Base-by-base conservation (phyloP, 306 rosid genomes). In the Ormosia emarginata region DNA sequence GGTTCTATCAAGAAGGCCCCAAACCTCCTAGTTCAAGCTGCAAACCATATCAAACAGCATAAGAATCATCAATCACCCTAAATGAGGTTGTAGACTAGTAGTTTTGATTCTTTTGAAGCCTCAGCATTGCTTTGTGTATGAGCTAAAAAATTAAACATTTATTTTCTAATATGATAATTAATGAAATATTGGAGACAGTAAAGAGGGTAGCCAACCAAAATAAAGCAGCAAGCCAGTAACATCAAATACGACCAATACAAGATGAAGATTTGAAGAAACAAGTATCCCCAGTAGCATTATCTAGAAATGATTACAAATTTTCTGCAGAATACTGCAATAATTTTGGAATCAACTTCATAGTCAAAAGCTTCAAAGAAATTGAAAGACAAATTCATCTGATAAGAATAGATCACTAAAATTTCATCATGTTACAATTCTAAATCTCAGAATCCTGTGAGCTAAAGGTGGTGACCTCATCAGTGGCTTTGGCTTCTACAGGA, bases 401-500 rank as follows among this genome's bases (percentile, higher is more conserved):
- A 11, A 66, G 40, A 71, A 58, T 56, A 55, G 66, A 63, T 64
- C 17, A 75, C 85, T 57, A 50, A 43, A 24, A 78, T 37, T 72
- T 62, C 84, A 76, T 58, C 73, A 76, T 63, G 87, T 82, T 79
- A 78, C 76, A 65, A 50, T 76, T 79, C 67, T 66, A 59, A 75
- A 59, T 50, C 47, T 79, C 66, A 3, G 75, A 65, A 74, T 68
- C 76, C 39, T 56, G 71, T 7, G 4, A 29, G 77, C 49, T 64
- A 33, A 14, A 39, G 24, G 83, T 18, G 74, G 62, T 71, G 75
- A 75, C 75, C 52, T 71, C 67, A 41, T 34, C 49, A 50, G 47
- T 18, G 56, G 61, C 65, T 74, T 81, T 67, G 63, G 64, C 71
- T 67, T 86, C 96, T 95, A 95, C 84, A 95, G 87, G 88, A 95